phyloP scores from a whole-genome alignment of 805 yeast species.

The Pichia cephalocereana region DNA sequence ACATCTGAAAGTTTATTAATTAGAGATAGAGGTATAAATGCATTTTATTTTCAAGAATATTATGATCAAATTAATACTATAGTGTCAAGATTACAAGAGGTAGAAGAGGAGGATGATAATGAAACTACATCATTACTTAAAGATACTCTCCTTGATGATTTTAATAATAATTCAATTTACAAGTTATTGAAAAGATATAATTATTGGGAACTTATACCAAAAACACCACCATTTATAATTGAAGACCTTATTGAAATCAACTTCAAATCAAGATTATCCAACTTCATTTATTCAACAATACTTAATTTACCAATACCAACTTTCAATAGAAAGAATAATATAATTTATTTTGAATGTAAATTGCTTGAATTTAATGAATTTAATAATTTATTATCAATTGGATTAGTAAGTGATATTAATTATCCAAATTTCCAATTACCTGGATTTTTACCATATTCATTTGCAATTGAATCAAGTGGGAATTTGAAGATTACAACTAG shows the following conservation, averaged over 20 bases:
- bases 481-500: constrained; percentile 39
- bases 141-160: not conserved
- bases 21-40: constrained; percentile 27
- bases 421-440: constrained; percentile 71
- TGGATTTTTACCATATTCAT: constrained; percentile 59
- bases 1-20: constrained; percentile 24
- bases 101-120: not conserved
- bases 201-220: not conserved
- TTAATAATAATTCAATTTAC: not conserved
- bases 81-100: constrained; percentile 12
- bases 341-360: constrained; percentile 61
- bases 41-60: constrained; percentile 25
- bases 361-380: constrained; percentile 32
- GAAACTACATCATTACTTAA: constrained; percentile 6
- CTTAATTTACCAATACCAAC: constrained; percentile 28
- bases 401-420: constrained; percentile 55
- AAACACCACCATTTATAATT: constrained; percentile 18
- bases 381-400: constrained; percentile 51
- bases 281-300: constrained; percentile 10
- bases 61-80: constrained; percentile 23
- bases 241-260: constrained; percentile 27
- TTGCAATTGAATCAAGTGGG: constrained; percentile 69
- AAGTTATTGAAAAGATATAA: constrained; percentile 1
- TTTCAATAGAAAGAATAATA: constrained; percentile 33
- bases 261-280: constrained; percentile 16